Evolutionary conservation across 148 eudicot species (phyloP), one percentile per base, ranked within the genome.

Genomic region (Vaccinium vitisidaea): DNA sequence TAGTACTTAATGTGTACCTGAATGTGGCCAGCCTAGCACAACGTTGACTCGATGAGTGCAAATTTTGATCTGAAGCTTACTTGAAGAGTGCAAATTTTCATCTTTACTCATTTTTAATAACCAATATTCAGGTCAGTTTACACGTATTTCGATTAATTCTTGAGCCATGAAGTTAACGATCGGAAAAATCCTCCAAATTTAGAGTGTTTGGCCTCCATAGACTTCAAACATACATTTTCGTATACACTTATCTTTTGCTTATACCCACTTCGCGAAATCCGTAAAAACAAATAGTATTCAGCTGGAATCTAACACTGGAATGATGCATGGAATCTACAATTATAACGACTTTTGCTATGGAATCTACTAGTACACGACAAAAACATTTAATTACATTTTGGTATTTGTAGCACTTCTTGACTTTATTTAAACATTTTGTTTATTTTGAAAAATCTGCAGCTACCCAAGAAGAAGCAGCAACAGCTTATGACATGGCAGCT

Each of bases 401-500:
- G 6, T 19, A 63, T 61, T n/a, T 43, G 46, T 21, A 21, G 67
- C 67, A 19, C 25, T 21, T 61, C 1, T 61, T 61, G 6, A 61
- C 18, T 58, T 18, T 58, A 61, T 59, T 59, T 59, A 59, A 6
- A 8, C 67, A 59, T 59, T 23, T 6, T n/a, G 8, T 8, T n/a
- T 63, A 8, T 63, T 8, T 0, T 61, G 8, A 8, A 10, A 50
- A 50, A 61, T 61, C 71, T 53, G 80, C 91, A 95, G 98, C 94
- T 32, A 95, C 98, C 4, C 98, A 95, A 86, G 98, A 95, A 88
- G 98, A 95, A 86, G 98, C 98, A 0, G 98, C 98, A 73, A 88
- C 92, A 0, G 98, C 98, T 8, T 95, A 95, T 49, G 98, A 95
- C 89, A 90, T 90, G 85, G 98, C 98, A 32, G 98, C 98, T 19